Base-by-base conservation (phyloP, 768 basidiomycete genomes). In the Lyophyllum decastes region DNA sequence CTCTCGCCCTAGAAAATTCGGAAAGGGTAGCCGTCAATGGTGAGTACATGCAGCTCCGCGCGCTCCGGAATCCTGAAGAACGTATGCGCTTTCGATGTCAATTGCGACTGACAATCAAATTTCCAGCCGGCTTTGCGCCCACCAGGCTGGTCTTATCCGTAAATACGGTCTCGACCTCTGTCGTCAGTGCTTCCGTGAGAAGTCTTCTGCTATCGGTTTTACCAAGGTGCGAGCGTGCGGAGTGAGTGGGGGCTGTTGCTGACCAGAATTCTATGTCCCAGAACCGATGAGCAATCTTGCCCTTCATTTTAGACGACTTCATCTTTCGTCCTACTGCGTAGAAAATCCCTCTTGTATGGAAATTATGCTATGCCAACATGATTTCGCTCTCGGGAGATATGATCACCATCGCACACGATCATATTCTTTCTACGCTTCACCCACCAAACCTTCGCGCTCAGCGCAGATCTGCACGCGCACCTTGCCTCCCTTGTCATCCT, bases 181-280 rank as follows among this genome's bases (percentile, higher is more conserved):
- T 80, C 92, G 95, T 77, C 95, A 97, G 77, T 97, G 95, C 79
- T 97, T 96, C 90, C 91, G 95, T 67, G 95, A 97, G 82, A 95
- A 94, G 80, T 83, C 93, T 52, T 84, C 88, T 66, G 89, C 90
- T 59, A 97, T 97, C 68, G 95, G 95, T 59, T 97, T 97, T 82
- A 80, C 83, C 72, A 97, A 97, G 92, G 95, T 95, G 64, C 64
- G 81, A 63, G 54, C 2, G 47, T 26, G 19, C n/a, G n/a, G 14
- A 2, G 26, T 33, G 5, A 41, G 12, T 45, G 21, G 10, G 38
- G 4, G 24, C 19, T 25, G 14, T 34, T 9, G 27, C 11, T n/a
- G 46, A 17, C 33, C 49, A 58, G 55, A 33, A 21, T 38, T 55
- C 49, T 24, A n/a, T n/a, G 12, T 21, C 49, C 11, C 38, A 81